Evolutionary conservation across 1,284 basidiomycete genomes (phyloP).

Genomic region (Agroathelia rolfsii): DNA sequence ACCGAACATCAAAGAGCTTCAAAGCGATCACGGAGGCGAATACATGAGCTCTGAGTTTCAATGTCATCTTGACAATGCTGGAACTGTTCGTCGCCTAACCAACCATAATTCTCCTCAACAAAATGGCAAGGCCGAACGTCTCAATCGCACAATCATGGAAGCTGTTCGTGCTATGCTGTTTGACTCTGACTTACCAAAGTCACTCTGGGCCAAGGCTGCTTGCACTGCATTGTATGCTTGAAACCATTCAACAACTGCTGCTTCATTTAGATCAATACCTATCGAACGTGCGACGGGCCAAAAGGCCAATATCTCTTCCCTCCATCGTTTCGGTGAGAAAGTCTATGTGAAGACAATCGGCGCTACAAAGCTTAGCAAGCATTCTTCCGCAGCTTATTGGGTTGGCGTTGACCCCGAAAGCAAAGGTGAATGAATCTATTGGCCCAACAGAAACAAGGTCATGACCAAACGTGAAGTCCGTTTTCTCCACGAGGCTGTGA

Average conservation of each 20-base stretch:
- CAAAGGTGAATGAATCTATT: constrained; percentile 17
- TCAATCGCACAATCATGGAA: constrained; percentile 17
- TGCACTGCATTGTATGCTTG: constrained; percentile 17
- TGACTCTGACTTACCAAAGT: constrained; percentile 12
- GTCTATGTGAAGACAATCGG: constrained; percentile 14
- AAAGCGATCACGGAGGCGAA: no score
- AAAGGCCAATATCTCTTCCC: constrained; percentile 21
- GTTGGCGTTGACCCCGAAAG: constrained; percentile 16
- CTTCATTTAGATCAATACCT: constrained; percentile 18
- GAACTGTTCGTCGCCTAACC: constrained; percentile 14
- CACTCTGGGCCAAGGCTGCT: constrained; percentile 20
- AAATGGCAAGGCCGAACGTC: constrained; percentile 19
- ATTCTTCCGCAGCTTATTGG: constrained; percentile 11
- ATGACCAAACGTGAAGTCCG: constrained; percentile 15
- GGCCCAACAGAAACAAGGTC: constrained; percentile 11
- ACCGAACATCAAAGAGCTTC: no score
- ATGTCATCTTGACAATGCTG: constrained; percentile 13
- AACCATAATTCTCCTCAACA: constrained; percentile 17
- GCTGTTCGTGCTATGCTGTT: constrained; percentile 13
- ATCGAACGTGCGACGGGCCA: constrained; percentile 14
- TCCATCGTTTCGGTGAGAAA: constrained; percentile 16
- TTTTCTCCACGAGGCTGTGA: no score
- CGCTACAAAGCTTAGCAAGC: constrained; percentile 14
- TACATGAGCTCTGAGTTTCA: constrained; percentile 18
- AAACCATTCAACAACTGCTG: constrained; percentile 19